phyloP scores from a whole-genome alignment of 2,329 filamentous ascomycete species.

The Clonostachys sp. region DNA sequence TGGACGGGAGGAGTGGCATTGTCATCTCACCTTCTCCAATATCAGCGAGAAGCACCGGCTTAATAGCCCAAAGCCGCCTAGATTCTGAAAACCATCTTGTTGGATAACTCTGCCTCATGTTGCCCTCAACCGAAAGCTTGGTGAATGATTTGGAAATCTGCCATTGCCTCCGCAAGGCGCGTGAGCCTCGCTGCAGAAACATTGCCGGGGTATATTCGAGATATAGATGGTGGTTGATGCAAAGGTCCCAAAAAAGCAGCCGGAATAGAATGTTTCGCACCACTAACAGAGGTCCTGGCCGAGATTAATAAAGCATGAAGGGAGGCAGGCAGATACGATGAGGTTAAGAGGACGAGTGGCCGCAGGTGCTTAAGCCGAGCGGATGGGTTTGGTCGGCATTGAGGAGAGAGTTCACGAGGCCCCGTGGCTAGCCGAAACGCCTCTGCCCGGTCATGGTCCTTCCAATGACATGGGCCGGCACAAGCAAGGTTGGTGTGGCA shows the following conservation, averaged over 20 bases:
- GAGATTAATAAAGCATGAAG: too few species aligned
- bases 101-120: constrained; percentile 18
- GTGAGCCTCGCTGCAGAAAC: constrained; percentile 50
- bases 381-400: constrained; percentile 5
- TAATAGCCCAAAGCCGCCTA: constrained; percentile 51
- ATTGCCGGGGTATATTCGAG: constrained; percentile 23
- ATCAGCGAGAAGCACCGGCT: constrained; percentile 78
- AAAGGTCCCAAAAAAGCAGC: too few species aligned
- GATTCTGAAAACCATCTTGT: constrained; percentile 47
- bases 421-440: constrained; percentile 5
- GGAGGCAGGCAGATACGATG: too few species aligned
- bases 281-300: too few species aligned
- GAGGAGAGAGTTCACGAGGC: not conserved
- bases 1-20: not conserved
- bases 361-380: not conserved
- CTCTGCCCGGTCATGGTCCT: too few species aligned
- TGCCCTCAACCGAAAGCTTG: constrained; percentile 19
- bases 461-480: too few species aligned
- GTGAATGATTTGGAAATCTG: constrained; percentile 33
- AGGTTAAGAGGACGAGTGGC: too few species aligned
- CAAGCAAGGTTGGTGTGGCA: too few species aligned
- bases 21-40: constrained; percentile 70
- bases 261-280: too few species aligned
- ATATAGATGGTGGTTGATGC: too few species aligned
- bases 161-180: constrained; percentile 46